A percentile compares a stretch with the other conserved stretches of the same genome.
Evolutionary conservation across 208 protist genomes (phyloP).

Genomic region (Trypanosoma cruzi): DNA sequence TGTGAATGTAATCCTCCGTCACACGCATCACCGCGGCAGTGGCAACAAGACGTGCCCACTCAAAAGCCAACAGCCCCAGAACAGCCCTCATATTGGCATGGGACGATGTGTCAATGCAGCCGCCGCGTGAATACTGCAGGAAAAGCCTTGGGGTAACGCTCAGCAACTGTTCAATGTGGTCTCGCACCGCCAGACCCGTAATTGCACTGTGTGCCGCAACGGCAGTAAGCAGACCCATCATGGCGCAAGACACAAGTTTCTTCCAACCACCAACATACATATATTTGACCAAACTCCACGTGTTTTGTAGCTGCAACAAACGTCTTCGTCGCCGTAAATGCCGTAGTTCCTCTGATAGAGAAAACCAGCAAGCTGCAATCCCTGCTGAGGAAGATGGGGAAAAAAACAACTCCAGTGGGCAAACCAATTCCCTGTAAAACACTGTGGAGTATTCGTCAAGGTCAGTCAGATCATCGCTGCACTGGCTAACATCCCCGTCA

Average conservation of each 20-base stretch:
- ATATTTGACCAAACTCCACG: constrained; percentile 57
- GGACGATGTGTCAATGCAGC: background rate
- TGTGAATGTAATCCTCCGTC: constrained; percentile 47
- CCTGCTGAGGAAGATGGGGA: background rate
- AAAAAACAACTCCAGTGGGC: constrained; percentile 1
- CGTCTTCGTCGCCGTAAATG: constrained; percentile 35
- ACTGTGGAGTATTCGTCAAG: constrained; percentile 34
- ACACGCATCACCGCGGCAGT: constrained; percentile 45
- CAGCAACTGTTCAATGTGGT: constrained; percentile 28
- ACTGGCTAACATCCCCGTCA: constrained; percentile 47
- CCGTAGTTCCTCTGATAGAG: constrained; percentile 33
- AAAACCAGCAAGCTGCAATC: constrained; percentile 44
- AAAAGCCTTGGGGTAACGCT: constrained; percentile 25
- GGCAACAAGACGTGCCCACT: constrained; percentile 48
- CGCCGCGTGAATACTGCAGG: background rate
- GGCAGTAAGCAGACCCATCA: constrained; percentile 49
- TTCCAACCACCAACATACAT: constrained; percentile 47
- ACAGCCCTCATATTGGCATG: constrained; percentile 17
- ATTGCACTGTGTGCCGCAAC: constrained; percentile 42
- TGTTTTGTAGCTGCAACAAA: constrained; percentile 34
- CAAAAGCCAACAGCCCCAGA: constrained; percentile 43
- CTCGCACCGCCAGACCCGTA: constrained; percentile 36
- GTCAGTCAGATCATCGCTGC: constrained; percentile 45
- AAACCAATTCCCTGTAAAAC: constrained; percentile 40
- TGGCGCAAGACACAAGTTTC: constrained; percentile 37